Evolutionary conservation across 1,139 yeast species (phyloP), one percentile per base, ranked within the genome.

Genomic region (Martiniozyma asiatica): DNA sequence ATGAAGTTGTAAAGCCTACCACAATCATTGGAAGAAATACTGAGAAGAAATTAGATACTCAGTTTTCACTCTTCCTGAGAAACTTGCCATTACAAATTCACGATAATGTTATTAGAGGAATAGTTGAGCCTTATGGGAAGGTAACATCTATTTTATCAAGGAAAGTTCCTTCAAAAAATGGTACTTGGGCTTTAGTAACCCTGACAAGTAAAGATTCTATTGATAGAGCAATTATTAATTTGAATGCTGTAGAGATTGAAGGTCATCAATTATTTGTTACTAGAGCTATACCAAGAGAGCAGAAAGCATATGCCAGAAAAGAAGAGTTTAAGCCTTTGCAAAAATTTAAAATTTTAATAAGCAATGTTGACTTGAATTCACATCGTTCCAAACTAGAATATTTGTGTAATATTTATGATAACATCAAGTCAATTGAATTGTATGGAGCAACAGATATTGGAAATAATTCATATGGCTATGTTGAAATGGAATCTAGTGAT

Each of bases 131-230:
- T 10, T 55, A 54, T 38, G 71, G 72, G 2, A 55, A 58, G 5
- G 56, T 66, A 3, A 47, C 48, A 20, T 59, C 65, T 3, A 55
- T 65, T 4, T 55, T 51, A 29, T 47, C 61, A 8, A 54, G 65
- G 17, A 50, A 50, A 15, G 62, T 58, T 11, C 45, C 51, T 0
- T 49, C 44, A 26, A 55, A 44, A 32, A 53, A 56, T 17, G 63
- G 68, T 2, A 38, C 61, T 14, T 65, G 71, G 70, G 63, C 67
- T 4, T 52, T 65, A 29, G 51, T 65, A 6, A 64, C 66, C 0
- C 55, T 58, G 44, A 57, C 58, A 25, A 48, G 48, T 22, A 46
- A 49, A 21, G 36, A 37, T 14, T 41, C 51, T 3, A 47, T 50
- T n/a, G 43, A 45, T 13, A 34, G 29, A 12, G 48, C 56, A 0